phyloP scores from a whole-genome alignment of 2,329 filamentous ascomycete genomes.

The Cladobotryum mycophilum region DNA sequence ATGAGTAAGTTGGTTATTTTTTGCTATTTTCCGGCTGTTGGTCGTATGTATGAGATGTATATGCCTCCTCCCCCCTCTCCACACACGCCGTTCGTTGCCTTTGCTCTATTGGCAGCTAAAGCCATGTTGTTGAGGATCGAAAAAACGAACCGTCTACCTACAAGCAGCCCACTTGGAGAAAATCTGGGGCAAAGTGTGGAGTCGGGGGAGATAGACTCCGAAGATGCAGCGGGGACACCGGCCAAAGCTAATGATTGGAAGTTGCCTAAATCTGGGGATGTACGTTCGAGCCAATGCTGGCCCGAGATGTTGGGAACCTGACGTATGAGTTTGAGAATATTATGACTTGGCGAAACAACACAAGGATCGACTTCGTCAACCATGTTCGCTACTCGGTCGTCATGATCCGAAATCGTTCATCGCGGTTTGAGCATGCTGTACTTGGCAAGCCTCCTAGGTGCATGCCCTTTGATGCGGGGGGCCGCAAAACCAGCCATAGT shows the following conservation, averaged over 20 bases:
- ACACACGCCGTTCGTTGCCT: no score
- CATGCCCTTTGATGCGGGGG: no score
- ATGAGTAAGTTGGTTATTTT: no score
- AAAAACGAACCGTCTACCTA: no score
- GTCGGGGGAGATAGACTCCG: constrained; percentile 2
- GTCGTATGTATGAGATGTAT: no score
- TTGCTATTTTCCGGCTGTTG: no score
- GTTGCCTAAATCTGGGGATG: constrained; percentile 2
- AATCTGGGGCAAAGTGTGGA: constrained; percentile 7
- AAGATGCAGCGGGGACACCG: constrained; percentile 7
- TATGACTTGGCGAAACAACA: not conserved
- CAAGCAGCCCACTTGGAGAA: constrained; percentile 6
- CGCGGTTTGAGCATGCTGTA: no score
- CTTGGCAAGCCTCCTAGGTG: no score
- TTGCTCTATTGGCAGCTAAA: no score
- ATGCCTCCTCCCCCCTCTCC: no score
- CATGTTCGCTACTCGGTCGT: not conserved
- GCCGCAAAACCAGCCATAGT: not conserved
- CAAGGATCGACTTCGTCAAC: not conserved
- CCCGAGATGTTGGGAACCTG: constrained; percentile 7
- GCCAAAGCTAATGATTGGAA: constrained; percentile 1
- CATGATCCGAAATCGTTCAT: no score
- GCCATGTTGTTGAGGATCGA: no score
- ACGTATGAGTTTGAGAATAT: not conserved
- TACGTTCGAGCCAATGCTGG: constrained; percentile 8